A percentile compares a stretch with the other conserved stretches of the same genome.
phyloP scores from a whole-genome alignment of 164 flowering plant species.

The Nymphaea thermarum region DNA sequence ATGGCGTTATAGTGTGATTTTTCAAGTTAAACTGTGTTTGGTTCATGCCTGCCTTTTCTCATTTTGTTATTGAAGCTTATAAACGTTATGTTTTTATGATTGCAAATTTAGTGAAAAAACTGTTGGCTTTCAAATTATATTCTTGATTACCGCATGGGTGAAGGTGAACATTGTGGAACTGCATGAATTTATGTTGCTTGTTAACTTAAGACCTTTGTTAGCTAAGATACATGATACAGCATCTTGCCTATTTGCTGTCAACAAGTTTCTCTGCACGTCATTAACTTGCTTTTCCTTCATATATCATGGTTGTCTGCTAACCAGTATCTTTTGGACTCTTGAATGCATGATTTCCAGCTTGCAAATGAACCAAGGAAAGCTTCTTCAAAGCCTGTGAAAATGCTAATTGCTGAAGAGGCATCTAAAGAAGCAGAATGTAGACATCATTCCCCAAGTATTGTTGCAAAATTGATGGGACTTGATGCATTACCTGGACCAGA shows the following conservation, averaged over 20 bases:
- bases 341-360: background rate
- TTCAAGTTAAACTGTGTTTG: too few relatives aligned
- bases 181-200: too few relatives aligned
- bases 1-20: too few relatives aligned
- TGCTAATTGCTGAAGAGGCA: constrained; percentile 60
- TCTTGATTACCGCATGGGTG: too few relatives aligned
- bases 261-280: background rate
- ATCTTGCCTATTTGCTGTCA: too few relatives aligned
- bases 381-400: constrained; percentile 29
- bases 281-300: background rate
- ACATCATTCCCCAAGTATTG: constrained; percentile 51
- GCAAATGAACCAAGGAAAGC: background rate
- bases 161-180: too few relatives aligned
- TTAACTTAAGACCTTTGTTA: too few relatives aligned
- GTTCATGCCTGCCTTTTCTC: too few relatives aligned
- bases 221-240: too few relatives aligned
- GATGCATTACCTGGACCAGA: constrained; percentile 62
- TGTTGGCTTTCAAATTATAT: too few relatives aligned
- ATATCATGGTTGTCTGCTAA: background rate
- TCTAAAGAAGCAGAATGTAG: constrained; percentile 40
- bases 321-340: background rate
- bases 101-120: too few relatives aligned
- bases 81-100: background rate
- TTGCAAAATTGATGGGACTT: constrained; percentile 89
- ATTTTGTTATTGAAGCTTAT: background rate